Evolutionary conservation across 2,329 filamentous ascomycete species (phyloP), one percentile per base, ranked within the genome.

Genomic region (Fusarium sp.): DNA sequence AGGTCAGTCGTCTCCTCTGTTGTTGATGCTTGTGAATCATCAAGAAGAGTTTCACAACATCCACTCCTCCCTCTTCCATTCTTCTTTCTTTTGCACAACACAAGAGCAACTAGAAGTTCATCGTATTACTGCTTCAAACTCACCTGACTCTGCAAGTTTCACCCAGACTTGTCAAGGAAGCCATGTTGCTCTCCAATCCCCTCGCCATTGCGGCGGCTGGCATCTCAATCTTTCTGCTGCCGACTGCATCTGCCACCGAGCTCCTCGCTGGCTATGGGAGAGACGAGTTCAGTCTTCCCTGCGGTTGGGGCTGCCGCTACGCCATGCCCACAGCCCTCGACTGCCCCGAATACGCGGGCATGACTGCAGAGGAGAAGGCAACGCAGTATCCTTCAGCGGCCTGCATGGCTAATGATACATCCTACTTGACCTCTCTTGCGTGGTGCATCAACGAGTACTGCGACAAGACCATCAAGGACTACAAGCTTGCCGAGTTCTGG

Each of bases 201-300:
- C 27, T 60, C 15, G 11, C 41, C 11, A 23, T 43, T 7, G 39
- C 67, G 3, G 60, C 39, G 8, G 55, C 43, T 4, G 30, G 15
- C 4, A 18, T 60, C 6, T 18, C 16, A 43, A 7, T 52, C n/a
- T 7, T 39, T 3, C 52, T 52, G 4, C 52, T 52, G 6, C 50
- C 51, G 0, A 6, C 36, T 16, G 37, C 30, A n/a, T 46, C 46
- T 10, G 64, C 60, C 6, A 58, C 41, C 1, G 65, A 68, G 1
- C 71, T 61, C 13, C 61, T 75, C 3, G 36, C 66, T 7, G 73
- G 73, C 6, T 75, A 75, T 48, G 73, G 73, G 0, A 58, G 57
- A 4, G 37, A 60, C 0, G 9, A 18, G 1, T 75, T 71, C 28
- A 39, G 44, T 2, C 51, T 60, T 4, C 18, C 54, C 0, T 75